Evolutionary conservation across 2,329 filamentous ascomycete genomes (phyloP).

Genomic region (Cladorrhinum sp.): DNA sequence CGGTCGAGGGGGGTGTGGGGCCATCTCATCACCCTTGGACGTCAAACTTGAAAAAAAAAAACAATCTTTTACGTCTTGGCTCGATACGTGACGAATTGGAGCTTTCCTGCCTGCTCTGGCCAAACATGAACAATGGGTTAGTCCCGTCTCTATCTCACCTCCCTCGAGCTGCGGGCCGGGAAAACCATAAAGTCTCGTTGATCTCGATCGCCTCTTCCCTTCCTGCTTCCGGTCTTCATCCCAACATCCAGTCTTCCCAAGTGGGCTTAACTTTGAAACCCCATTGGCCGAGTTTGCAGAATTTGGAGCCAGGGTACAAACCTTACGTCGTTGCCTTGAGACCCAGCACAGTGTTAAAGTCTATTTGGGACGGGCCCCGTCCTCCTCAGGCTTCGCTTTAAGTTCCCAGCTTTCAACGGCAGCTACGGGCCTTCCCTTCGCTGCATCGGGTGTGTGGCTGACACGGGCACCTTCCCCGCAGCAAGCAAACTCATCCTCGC

Average conservation of each 20-base stretch:
- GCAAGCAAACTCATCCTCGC: neutral
- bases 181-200: neutral
- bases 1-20: neutral
- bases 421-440: no score
- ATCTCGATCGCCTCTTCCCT: neutral
- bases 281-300: no score
- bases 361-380: no score
- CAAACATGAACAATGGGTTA: slow-evolving; percentile 11
- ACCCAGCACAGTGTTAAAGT: no score
- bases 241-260: no score
- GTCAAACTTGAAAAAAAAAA: no score
- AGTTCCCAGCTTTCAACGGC: neutral
- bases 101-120: slow-evolving; percentile 1
- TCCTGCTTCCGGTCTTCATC: neutral
- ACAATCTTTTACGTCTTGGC: no score
- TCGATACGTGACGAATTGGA: neutral
- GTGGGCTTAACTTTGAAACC: neutral
- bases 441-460: neutral
- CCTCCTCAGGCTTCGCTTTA: neutral
- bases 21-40: neutral
- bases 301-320: no score
- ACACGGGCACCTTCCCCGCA: slow-evolving; percentile 3
- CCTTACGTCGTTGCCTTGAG: no score
- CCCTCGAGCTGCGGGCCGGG: neutral
- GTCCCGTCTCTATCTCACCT: neutral